Evolutionary conservation across 2,329 filamentous ascomycete species (phyloP), one percentile per base, ranked within the genome.

Genomic region (Pseudocercospora vitis): DNA sequence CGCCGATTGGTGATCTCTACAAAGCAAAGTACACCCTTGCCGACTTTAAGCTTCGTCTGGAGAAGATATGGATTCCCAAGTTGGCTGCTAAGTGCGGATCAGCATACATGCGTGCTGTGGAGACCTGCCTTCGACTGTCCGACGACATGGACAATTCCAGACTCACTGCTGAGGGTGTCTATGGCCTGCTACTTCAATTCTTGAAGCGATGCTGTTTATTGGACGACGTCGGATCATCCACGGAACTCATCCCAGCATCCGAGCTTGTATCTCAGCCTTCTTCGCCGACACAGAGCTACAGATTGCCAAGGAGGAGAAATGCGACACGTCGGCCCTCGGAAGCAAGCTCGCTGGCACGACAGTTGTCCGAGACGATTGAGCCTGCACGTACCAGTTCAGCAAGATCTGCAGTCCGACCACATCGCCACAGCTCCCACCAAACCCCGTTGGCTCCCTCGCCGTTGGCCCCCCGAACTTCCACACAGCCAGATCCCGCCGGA

Each of bases 31-130:
- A 85, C 23, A 78, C 83, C 0, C 71, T 81, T 16, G 71, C 74
- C 14, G 81, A 83, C 69, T 86, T 86, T 72, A 84, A 84, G 65
- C 74, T 81, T 46, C 75, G 82, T 31, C 74, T 86, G n/a, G 81
- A 85, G 65, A 81, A 80, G 60, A 76, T 84, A 1, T 86, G 83
- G 63, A 77, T 88, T 2, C 78, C 84, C 1, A 81, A 83, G 58
- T 73, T 90, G 1, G 80, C 84, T 0, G 81, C 83, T 3, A 82
- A 83, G 65, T 91, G 88, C 61, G 87, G 88, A 11, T 87, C 83
- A 6, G 76, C 87, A 0, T 92, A 90, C 69, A 86, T 84, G 79
- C 86, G 85, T 65, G 87, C 86, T 0, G 87, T 89, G 1, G 81
- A 87, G 65, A 78, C 82, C 2, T 91, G 87, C 63, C 85, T 87